Conservation (phyloP, 2,329 filamentous ascomycete species). For the Aspergillus transmontanensis region DNA sequence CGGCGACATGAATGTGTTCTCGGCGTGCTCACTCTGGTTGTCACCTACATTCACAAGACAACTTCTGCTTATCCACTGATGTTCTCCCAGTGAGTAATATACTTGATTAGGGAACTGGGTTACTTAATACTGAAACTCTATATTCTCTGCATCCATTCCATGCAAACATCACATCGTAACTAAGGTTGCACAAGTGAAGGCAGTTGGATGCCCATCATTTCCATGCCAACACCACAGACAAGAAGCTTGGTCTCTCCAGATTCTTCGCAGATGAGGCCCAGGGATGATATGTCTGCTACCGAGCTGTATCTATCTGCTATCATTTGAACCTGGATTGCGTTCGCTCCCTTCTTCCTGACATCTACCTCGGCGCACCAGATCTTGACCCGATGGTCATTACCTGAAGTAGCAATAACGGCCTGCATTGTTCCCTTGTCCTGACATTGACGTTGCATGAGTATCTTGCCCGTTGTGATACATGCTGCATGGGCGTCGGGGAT, state of each 20-base stretch:
- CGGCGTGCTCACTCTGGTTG: not conserved
- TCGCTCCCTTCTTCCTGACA: conserved; percentile 15
- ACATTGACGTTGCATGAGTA: conserved; percentile 24
- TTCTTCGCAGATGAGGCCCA: conserved; percentile 42
- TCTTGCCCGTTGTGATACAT: conserved; percentile 44
- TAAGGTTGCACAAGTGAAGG: not conserved
- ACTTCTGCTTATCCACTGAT: not conserved
- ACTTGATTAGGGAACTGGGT: not conserved
- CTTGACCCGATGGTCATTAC: conserved; percentile 52
- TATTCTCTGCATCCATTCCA: not conserved
- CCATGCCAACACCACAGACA: conserved; percentile 54
- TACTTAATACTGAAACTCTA: not conserved
- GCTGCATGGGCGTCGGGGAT: conserved; percentile 49
- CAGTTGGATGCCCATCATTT: conserved; percentile 39
- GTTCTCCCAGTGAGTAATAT: not conserved
- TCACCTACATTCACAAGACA: not conserved
- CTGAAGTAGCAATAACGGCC: conserved; percentile 40
- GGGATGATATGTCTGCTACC: conserved; percentile 58
- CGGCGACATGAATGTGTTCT: not conserved
- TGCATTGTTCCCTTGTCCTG: conserved; percentile 10
- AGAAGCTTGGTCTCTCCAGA: conserved; percentile 34
- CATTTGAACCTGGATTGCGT: conserved; percentile 29
- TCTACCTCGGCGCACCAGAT: conserved; percentile 43
- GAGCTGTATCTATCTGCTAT: conserved; percentile 44
- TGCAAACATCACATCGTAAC: conserved; percentile 13